Percentiles rank a stretch among this genome's conserved stretches.
Evolutionary conservation across 495 filamentous ascomycete species (phyloP).

Genomic region (Aspergillus cavernicola): DNA sequence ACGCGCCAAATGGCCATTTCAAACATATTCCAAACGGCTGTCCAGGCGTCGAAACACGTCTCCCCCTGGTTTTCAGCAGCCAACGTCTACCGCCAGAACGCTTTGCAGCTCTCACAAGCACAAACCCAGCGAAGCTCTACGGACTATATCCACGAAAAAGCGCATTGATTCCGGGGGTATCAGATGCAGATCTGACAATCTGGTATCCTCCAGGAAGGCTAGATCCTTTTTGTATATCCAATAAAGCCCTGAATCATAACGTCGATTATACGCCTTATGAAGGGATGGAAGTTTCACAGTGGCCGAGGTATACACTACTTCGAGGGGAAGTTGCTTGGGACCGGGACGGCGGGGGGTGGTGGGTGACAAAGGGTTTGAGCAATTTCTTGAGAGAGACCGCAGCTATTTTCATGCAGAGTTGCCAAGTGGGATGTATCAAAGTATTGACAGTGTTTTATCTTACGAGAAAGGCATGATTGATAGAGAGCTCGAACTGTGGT

Average conservation of each 20-base stretch:
- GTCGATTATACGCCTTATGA: slow-evolving; percentile 61
- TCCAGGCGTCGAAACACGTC: slow-evolving; percentile 55
- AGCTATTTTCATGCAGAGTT: no score
- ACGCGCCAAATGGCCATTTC: slow-evolving; percentile 29
- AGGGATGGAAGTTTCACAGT: slow-evolving; percentile 50
- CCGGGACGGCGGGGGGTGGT: slow-evolving; percentile 47
- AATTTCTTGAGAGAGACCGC: slow-evolving; percentile 53
- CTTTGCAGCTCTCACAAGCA: slow-evolving; percentile 53
- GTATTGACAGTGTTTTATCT: no score
- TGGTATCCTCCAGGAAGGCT: slow-evolving; percentile 33
- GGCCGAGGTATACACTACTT: slow-evolving; percentile 58
- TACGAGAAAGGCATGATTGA: no score
- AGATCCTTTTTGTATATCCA: slow-evolving; percentile 42
- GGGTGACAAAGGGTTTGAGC: slow-evolving; percentile 47
- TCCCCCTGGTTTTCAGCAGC: slow-evolving; percentile 40
- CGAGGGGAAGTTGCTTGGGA: slow-evolving; percentile 57
- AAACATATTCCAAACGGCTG: slow-evolving; percentile 51
- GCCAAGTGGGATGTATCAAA: no score
- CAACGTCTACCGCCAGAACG: slow-evolving; percentile 47
- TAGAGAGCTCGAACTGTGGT: no score
- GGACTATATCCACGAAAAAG: slow-evolving; percentile 56
- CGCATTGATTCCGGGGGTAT: slow-evolving; percentile 46
- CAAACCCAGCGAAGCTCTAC: slow-evolving; percentile 60
- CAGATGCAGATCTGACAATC: slow-evolving; percentile 45
- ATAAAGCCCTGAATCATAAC: slow-evolving; percentile 54